These are phyloP conservation scores for Curvularia verruculosa DNA, from an alignment of 2,329 filamentous ascomycete genomes.

Conservation along the genomic window DNA sequence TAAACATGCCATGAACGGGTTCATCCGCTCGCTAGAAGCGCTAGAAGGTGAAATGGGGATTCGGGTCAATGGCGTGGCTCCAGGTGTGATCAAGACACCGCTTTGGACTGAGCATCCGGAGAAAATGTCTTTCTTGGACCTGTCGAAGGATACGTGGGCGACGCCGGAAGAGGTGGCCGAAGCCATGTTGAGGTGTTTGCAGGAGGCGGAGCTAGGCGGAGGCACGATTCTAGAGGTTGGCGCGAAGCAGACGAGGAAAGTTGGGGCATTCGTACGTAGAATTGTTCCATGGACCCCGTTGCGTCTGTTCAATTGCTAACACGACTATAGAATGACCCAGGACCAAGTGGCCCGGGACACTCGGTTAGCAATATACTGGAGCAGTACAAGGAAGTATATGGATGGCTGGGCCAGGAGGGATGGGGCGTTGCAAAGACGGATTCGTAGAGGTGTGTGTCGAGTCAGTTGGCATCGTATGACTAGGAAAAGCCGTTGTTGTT, in stretches of 20 bases:
- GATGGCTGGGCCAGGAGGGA: conserved; percentile 53
- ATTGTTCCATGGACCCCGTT: not conserved
- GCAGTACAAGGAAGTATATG: conserved; percentile 58
- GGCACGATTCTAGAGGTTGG: conserved; percentile 62
- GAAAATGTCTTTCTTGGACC: conserved; percentile 60
- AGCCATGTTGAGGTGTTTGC: conserved; percentile 63
- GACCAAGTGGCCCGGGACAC: conserved; percentile 57
- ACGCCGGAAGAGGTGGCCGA: conserved; percentile 66
- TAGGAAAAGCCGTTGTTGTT: no score
- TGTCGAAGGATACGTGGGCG: conserved; percentile 61
- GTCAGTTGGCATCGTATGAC: not conserved
- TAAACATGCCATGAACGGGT: conserved; percentile 56
- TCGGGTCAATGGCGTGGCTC: conserved; percentile 65
- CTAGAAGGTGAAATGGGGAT: conserved; percentile 60
- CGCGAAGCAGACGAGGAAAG: conserved; percentile 57
- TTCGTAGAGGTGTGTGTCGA: conserved; percentile 4
- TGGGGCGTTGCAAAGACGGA: conserved; percentile 53
- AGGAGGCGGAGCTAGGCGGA: conserved; percentile 56
- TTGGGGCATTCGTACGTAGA: conserved; percentile 49
- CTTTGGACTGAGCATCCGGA: conserved; percentile 67
- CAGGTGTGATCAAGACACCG: conserved; percentile 66
- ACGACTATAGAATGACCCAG: conserved; percentile 55
- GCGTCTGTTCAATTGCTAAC: not conserved
- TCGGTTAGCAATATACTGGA: conserved; percentile 52
- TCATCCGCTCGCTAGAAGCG: conserved; percentile 57